Conservation (phyloP, 225 moss, liverwort and hornwort species). For the Anthoceros angustus region DNA sequence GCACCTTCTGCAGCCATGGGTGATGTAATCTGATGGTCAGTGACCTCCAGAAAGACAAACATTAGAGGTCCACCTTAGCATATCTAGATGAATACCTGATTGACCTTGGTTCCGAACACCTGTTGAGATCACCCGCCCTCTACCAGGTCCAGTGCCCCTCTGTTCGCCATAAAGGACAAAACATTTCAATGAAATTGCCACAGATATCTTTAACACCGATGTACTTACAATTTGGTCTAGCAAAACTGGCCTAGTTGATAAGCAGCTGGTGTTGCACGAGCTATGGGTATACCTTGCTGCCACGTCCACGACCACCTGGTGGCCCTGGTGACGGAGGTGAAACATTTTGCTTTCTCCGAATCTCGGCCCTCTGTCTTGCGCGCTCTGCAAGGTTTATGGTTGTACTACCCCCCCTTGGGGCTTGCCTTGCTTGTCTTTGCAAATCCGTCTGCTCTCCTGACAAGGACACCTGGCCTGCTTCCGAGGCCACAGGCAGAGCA, state of each 20-base stretch:
- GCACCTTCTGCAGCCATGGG: slow-evolving; percentile 3
- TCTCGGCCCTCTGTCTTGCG: slow-evolving; percentile 70
- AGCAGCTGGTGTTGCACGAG: too few species aligned
- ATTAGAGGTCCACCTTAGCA: background rate
- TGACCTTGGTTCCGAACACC: slow-evolving; percentile 65
- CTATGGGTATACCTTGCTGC: slow-evolving; percentile 18
- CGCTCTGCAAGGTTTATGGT: slow-evolving; percentile 91
- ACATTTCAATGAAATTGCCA: background rate
- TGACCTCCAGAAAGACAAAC: background rate
- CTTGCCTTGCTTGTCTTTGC: slow-evolving; percentile 22
- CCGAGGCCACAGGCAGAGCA: background rate
- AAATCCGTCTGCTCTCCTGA: background rate
- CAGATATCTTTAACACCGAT: background rate
- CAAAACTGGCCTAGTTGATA: background rate
- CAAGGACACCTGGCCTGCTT: background rate
- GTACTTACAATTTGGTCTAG: background rate
- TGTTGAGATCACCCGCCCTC: slow-evolving; percentile 74
- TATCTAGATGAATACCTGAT: slow-evolving; percentile 10
- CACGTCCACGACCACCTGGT: slow-evolving; percentile 51
- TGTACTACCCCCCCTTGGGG: slow-evolving; percentile 38
- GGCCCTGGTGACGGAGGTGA: slow-evolving; percentile 55
- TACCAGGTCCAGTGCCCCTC: slow-evolving; percentile 50
- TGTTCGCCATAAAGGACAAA: slow-evolving; percentile 10
- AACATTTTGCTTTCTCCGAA: slow-evolving; percentile 36
- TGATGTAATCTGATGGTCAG: background rate